A percentile compares a stretch with the other conserved stretches of the same genome.
These are phyloP conservation scores for Hypericum perforatum DNA, from an alignment of 345 rosid genomes.

Conservation along the genomic window DNA sequence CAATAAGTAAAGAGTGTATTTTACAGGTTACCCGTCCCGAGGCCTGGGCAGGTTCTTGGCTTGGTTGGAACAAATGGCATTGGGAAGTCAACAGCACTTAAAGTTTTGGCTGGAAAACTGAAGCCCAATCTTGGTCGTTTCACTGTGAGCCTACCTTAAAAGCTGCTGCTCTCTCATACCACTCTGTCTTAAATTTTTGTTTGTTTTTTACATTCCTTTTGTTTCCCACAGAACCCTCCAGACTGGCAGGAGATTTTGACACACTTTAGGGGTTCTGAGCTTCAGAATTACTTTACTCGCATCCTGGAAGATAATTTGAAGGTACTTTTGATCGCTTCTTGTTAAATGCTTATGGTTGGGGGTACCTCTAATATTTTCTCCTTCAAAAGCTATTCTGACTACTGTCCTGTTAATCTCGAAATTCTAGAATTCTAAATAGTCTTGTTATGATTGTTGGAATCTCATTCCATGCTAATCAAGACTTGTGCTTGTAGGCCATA, in stretches of 20 bases:
- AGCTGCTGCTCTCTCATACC: not conserved
- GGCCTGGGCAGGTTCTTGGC: constrained; percentile 99
- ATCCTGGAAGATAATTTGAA: constrained; percentile 89
- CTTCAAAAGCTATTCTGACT: not conserved
- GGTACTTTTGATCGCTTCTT: constrained; percentile 25
- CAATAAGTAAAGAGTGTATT: not conserved
- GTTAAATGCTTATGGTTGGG: not conserved
- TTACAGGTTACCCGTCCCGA: constrained; percentile 88
- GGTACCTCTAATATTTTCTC: not conserved
- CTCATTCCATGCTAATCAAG: constrained; percentile 2
- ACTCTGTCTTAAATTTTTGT: constrained; percentile 1
- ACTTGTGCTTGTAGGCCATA: constrained; percentile 47
- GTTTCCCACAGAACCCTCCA: constrained; percentile 71
- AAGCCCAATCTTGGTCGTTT: constrained; percentile 97
- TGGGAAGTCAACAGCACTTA: constrained; percentile 96
- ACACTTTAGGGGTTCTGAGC: constrained; percentile 90
- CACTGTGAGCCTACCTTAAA: constrained; percentile 28
- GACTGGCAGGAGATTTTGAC: constrained; percentile 99
- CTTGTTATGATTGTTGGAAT: no score
- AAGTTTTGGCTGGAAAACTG: constrained; percentile 86
- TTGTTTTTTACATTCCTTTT: constrained; percentile 2
- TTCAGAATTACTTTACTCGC: constrained; percentile 94
- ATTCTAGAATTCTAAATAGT: no score
- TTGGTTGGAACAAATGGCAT: constrained; percentile 99
- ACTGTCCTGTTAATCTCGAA: not conserved